Base-by-base conservation (phyloP, 202 grass and related monocot species). In the Elaeis oleifera region DNA sequence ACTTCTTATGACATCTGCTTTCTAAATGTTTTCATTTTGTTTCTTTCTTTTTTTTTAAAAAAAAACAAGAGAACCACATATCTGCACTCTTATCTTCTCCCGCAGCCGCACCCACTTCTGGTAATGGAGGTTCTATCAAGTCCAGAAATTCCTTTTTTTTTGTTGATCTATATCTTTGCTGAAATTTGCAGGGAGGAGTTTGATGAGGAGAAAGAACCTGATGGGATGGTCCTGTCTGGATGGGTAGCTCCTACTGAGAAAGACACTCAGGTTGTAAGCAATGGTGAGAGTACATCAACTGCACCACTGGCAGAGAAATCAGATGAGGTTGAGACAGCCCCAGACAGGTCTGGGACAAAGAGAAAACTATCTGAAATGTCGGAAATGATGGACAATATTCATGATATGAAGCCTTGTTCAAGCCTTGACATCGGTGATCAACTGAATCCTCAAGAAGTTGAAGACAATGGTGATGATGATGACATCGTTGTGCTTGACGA, bases 161-260 rank as follows among this genome's bases (percentile, higher is more conserved):
- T 44, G 36, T 44, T 44, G 36, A 44, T 44, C 36, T 44, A 9
- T 44, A 44, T 44, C 6, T 36, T 44, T 44, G 36, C 36, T 78
- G 25, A 54, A 55, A 53, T 16, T 68, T 92, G 69, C 74, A 99
- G 94, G 88, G 88, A 99, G 54, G 88, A 84, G 73, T 99, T 99
- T 0, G 77, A 92, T 6, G 77, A 68, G 51, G 94, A 99, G 62
- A 99, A 92, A 66, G 88, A 99, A 50, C 94, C 84, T 24, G 88
- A 99, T 14, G 75, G 94, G 55, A 92, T 99, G 85, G 82, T 89
- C 58, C 80, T 99, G 7, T 83, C 75, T 73, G 94, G 94, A 28
- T 89, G 88, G 94, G 81, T 83, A 2, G 28, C 51, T 23, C 54
- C 50, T 62, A 53, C 54, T 23, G 60, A 27, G 20, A 82, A 73